Evolutionary conservation across 495 filamentous ascomycete genomes (phyloP).

Genomic region (Aspergillus bridgeri): DNA sequence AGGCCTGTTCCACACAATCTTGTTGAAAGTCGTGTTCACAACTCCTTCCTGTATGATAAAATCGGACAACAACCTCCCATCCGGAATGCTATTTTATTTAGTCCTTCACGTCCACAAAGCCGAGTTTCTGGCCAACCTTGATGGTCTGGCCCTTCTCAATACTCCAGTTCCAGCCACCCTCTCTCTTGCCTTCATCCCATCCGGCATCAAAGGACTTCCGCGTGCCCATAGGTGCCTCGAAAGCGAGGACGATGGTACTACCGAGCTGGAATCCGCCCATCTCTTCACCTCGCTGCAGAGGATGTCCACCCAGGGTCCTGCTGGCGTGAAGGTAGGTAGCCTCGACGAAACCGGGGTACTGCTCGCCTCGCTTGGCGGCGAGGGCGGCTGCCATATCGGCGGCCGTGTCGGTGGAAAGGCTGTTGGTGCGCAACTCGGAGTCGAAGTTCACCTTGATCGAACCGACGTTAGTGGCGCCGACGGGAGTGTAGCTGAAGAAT

Average conservation of each 20-base stretch:
- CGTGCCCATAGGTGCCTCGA: conserved; percentile 79
- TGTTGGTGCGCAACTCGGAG: conserved; percentile 88
- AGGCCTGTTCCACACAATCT: background rate
- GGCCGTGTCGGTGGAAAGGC: conserved; percentile 80
- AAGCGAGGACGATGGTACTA: conserved; percentile 92
- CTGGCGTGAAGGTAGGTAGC: conserved; percentile 83
- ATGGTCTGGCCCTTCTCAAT: conserved; percentile 83
- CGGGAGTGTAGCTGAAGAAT: conserved; percentile 93
- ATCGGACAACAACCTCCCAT: background rate
- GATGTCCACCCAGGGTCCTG: conserved; percentile 72
- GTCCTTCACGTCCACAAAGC: conserved; percentile 48
- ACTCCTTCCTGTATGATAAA: background rate
- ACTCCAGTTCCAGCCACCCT: conserved; percentile 75
- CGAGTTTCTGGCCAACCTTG: conserved; percentile 83
- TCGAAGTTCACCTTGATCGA: conserved; percentile 98
- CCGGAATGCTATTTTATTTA: conserved; percentile 9
- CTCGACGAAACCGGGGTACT: conserved; percentile 82
- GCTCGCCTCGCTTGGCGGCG: conserved; percentile 70
- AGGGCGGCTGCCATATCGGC: conserved; percentile 78
- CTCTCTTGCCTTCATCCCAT: conserved; percentile 50
- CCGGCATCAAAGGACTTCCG: conserved; percentile 64
- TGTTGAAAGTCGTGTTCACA: background rate
- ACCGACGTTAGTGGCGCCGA: conserved; percentile 98
- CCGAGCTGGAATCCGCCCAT: conserved; percentile 98
- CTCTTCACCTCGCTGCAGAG: conserved; percentile 82